These are phyloP conservation scores for Phytopythium boreale DNA, from an alignment of 352 stramenopile species.

Conservation along the genomic window DNA sequence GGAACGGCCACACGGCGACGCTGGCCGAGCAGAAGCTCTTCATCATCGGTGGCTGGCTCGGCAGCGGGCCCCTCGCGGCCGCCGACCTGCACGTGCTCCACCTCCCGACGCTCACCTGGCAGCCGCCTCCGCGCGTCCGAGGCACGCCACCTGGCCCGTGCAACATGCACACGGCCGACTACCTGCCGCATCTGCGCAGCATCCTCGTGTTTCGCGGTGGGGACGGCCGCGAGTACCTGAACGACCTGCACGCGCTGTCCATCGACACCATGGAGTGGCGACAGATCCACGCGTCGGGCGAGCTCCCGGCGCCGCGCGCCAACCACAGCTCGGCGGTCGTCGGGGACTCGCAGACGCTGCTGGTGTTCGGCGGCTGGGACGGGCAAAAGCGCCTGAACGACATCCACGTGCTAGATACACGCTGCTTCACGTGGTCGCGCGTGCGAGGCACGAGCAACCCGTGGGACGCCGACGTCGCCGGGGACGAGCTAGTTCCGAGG, in stretches of 20 bases:
- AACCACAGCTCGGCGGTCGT: constrained; percentile 95
- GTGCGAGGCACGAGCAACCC: constrained; percentile 15
- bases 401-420: constrained; percentile 93
- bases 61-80: constrained; percentile 88
- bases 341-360: constrained; percentile 69
- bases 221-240: constrained; percentile 94
- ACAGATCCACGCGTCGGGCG: constrained; percentile 70
- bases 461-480: constrained; percentile 22
- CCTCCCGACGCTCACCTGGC: constrained; percentile 67
- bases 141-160: constrained; percentile 81
- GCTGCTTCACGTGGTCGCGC: constrained; percentile 86
- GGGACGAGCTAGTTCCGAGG: constrained; percentile 27
- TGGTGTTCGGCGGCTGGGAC: constrained; percentile 96
- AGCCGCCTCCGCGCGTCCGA: constrained; percentile 34
- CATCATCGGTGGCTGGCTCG: constrained; percentile 94
- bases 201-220: constrained; percentile 95
- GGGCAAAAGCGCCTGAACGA: constrained; percentile 93
- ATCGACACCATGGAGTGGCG: constrained; percentile 89
- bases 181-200: constrained; percentile 68
- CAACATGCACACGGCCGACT: constrained; percentile 98
- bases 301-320: constrained; percentile 82
- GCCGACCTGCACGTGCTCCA: constrained; percentile 92
- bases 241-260: constrained; percentile 93
- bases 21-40: constrained; percentile 89
- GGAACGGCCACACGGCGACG: constrained; percentile 95